Percentiles rank a stretch among this genome's conserved stretches.
phyloP scores from a whole-genome alignment of 2,329 filamentous ascomycete species.

The Penicillium sp. region DNA sequence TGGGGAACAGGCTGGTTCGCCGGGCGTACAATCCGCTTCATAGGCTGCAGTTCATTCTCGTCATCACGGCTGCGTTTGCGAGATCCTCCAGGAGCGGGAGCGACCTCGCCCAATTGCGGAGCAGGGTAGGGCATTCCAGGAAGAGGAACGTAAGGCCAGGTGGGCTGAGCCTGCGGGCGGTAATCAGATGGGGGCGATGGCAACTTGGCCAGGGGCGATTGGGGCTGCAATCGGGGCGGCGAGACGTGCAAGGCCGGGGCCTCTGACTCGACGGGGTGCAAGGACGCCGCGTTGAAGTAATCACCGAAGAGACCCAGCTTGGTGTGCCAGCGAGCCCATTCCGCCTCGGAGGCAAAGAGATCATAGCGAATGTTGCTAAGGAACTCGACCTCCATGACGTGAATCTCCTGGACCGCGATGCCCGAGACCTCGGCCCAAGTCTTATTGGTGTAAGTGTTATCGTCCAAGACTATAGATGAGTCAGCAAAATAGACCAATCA shows the following conservation, averaged over 20 bases:
- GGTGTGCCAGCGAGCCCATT: slow-evolving; percentile 85
- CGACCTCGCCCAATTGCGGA: slow-evolving; percentile 24
- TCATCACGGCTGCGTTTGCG: slow-evolving; percentile 63
- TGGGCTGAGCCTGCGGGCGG: slow-evolving; percentile 23
- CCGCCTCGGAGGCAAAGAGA: slow-evolving; percentile 76
- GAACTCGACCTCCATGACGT: slow-evolving; percentile 99
- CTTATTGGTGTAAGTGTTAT: slow-evolving; percentile 99
- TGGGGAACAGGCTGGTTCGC: slow-evolving; percentile 22
- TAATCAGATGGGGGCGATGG: slow-evolving; percentile 43
- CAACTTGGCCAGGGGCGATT: slow-evolving; percentile 36
- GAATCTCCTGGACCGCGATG: slow-evolving; percentile 90
- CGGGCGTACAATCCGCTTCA: slow-evolving; percentile 50
- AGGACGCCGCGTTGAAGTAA: slow-evolving; percentile 72
- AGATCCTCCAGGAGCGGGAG: slow-evolving; percentile 27
- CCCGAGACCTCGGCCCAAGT: slow-evolving; percentile 98
- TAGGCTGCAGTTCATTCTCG: slow-evolving; percentile 53
- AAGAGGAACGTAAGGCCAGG: slow-evolving; percentile 28
- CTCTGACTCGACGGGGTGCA: slow-evolving; percentile 42
- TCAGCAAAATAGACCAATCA: slow-evolving; percentile 25
- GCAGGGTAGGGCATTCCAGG: slow-evolving; percentile 26
- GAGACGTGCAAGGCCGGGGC: slow-evolving; percentile 34
- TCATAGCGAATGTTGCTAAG: slow-evolving; percentile 98
- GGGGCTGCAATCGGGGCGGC: slow-evolving; percentile 32
- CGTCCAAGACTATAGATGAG: slow-evolving; percentile 70
- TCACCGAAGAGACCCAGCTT: slow-evolving; percentile 79